A percentile compares a stretch with the other conserved stretches of the same genome.
phyloP scores from a whole-genome alignment of 164 flowering plant genomes.

The Aristolochia fimbriata region DNA sequence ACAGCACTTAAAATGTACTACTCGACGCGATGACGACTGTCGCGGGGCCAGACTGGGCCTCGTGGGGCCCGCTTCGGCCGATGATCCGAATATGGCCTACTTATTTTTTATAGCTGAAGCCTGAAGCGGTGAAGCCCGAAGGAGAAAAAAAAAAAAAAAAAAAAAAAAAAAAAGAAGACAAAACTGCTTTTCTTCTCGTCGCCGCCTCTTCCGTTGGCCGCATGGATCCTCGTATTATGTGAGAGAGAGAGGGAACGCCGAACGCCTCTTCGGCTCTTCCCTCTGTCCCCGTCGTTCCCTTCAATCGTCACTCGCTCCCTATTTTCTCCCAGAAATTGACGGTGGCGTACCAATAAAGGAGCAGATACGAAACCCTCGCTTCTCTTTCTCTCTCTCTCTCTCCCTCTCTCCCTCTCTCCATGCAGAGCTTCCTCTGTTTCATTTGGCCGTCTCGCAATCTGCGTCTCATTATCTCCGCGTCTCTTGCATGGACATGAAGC shows the following conservation, averaged over 20 bases:
- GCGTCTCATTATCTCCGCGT: background rate
- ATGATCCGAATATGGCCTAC: too few relatives aligned
- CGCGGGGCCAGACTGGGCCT: too few relatives aligned
- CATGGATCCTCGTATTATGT: conserved; percentile 6
- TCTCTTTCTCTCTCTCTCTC: too few relatives aligned
- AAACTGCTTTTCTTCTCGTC: conserved; percentile 5
- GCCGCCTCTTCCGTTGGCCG: conserved; percentile 10
- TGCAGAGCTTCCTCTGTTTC: conserved; percentile 4
- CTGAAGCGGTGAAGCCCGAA: too few relatives aligned
- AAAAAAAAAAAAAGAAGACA: background rate
- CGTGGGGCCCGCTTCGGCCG: too few relatives aligned
- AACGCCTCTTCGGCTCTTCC: too few relatives aligned
- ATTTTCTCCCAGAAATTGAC: background rate
- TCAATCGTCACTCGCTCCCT: background rate
- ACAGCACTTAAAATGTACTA: too few relatives aligned
- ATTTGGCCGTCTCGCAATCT: background rate
- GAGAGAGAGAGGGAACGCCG: background rate
- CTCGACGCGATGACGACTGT: too few relatives aligned
- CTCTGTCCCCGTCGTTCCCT: background rate
- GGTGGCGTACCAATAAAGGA: too few relatives aligned
- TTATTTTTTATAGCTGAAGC: too few relatives aligned
- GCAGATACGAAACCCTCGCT: too few relatives aligned
- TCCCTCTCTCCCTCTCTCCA: too few relatives aligned
- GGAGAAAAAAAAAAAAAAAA: background rate
- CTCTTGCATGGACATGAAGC: conserved; percentile 10